Evolutionary conservation across 208 protist species (phyloP).

Genomic region (Acanthamoeba castellanii): DNA sequence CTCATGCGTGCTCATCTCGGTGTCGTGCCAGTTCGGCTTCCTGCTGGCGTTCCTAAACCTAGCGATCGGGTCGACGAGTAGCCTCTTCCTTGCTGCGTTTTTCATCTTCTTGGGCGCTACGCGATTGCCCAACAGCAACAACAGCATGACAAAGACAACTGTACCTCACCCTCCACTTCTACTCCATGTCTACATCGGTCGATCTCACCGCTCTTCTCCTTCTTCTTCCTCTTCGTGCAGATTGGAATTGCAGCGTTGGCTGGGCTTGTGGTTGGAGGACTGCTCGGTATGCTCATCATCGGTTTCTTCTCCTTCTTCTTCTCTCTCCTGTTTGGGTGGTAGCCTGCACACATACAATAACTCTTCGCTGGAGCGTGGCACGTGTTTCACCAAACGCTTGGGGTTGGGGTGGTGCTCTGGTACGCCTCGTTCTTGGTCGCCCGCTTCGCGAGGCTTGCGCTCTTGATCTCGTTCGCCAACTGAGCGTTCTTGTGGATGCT

Average conservation of each 20-base stretch:
- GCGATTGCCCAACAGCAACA: not conserved
- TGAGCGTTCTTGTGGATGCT: too few relatives aligned
- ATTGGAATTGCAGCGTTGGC: not conserved
- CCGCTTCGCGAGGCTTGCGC: too few relatives aligned
- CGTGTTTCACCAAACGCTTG: too few relatives aligned
- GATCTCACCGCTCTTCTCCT: not conserved
- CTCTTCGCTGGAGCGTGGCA: too few relatives aligned
- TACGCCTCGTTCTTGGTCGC: too few relatives aligned
- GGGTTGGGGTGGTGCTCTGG: too few relatives aligned
- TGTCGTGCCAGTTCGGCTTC: not conserved
- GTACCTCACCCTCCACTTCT: not conserved
- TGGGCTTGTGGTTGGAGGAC: not conserved
- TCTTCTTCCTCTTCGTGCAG: not conserved
- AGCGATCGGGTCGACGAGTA: not conserved
- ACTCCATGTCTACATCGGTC: not conserved
- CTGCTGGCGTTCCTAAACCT: not conserved
- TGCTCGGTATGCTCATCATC: conserved; percentile 6
- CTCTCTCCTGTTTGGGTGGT: not conserved
- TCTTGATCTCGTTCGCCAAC: too few relatives aligned
- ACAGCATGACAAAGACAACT: not conserved
- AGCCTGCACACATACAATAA: too few relatives aligned
- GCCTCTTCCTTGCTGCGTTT: not conserved
- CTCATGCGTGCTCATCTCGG: too few relatives aligned
- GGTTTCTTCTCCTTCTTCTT: not conserved
- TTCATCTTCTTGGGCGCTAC: conserved; percentile 17